Evolutionary conservation across 23 red algal genomes (phyloP), one percentile per base, ranked within the genome.

Genomic region (Gracilaria gracilis): DNA sequence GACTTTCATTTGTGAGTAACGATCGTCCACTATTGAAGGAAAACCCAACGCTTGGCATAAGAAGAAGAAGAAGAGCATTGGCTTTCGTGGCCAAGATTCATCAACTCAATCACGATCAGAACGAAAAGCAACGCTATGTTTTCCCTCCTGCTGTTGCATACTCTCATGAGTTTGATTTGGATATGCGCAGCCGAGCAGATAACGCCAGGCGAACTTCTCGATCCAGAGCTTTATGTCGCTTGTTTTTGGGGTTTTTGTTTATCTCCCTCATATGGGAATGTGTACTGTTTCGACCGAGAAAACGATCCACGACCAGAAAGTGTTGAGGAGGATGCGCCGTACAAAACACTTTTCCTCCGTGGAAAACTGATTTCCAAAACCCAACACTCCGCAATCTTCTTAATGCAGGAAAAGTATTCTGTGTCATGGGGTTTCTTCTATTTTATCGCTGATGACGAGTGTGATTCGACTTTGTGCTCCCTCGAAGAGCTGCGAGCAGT

Each of bases 361-460:
- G 81, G 81, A 84, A 84, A 29, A 84, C 37, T 84, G 25, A 84
- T 84, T 84, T 64, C 81, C 12, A 84, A 84, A 69, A 84, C 81
- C 47, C 9, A 38, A 8, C 61, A 67, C 27, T 84, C 81, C 2
- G 81, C 81, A 19, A 48, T 84, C 37, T 84, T 84, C 59, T 27
- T 84, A 23, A 84, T 84, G 57, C 36, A 67, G 4, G 57, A 66
- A 24, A 84, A 2, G 1, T 84, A 84, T 46, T 7, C 59, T 1
- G 34, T 84, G 35, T 84, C 55, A 21, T 66, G 59, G 57, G 81
- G 81, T 21, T 84, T 84, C 37, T 84, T 84, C 39, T 19, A 8
- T 20, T 69, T 62, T 5, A 50, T 11, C 57, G 21, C 3, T 8
- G 42, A 84, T n/a, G 27, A 50, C 16, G 69, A 74, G 17, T 74